Base-by-base conservation (phyloP, 495 filamentous ascomycete species). In the Penicillium goetzii region DNA sequence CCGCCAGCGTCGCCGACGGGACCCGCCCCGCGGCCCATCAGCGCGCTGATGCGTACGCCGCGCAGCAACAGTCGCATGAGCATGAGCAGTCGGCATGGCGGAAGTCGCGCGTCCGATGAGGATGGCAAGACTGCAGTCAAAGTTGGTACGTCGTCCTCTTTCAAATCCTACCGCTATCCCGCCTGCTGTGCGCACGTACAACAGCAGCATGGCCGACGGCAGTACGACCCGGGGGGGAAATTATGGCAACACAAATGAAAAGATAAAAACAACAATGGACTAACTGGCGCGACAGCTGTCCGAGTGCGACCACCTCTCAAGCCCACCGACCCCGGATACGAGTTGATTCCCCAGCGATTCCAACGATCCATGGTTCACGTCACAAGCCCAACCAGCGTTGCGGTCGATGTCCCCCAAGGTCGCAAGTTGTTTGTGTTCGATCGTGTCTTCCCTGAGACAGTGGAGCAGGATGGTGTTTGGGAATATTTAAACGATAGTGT, bases 381-480 rank as follows among this genome's bases (percentile, higher is more conserved):
- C 61, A 91, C 90, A 11, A 89, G 91, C 45, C 83, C 88, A 25
- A 97, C 92, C 25, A 95, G 87, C 71, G 79, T 98, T 32, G 84
- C 91, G 19, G 89, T 99, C 62, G 96, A 98, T 66, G 90, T 93
- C 30, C 88, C 92, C 0, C 92, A 96, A 70, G 95, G 93, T 34
- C 89, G 89, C 76, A 98, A 97, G 73, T 82, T 96, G 17, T 98
- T 99, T 70, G 89, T 97, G 21, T 98, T 98, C 74, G 95, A 99
- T 76, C 85, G 92, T 56, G 93, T 99, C 2, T 98, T 99, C 70
- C 86, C 89, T 10, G 88, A 92, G 69, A 89, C 93, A 4, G 81
- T 92, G 15, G 82, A 86, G 43, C 95, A 99, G 75, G 91, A 93
- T 65, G 93, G 93, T 51, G 78, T 99, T 41, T 99, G 94, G 93